Evolutionary conservation across 345 rosid genomes (phyloP).

Genomic region (Chamaenerion angustifolium): DNA sequence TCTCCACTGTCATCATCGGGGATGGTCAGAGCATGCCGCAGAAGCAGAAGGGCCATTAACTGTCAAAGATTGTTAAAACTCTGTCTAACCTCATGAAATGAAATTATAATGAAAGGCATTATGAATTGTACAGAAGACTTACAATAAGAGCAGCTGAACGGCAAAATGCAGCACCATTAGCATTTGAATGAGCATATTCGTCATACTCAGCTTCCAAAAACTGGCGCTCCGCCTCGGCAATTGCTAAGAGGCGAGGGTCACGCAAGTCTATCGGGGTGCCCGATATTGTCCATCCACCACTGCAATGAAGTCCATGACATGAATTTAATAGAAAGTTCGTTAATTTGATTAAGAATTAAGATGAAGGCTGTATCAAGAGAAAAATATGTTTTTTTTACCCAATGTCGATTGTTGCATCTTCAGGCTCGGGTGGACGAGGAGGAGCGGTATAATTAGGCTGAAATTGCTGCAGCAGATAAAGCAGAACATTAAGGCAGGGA

Average conservation of each 20-base stretch:
- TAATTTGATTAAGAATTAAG: too few relatives aligned
- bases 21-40: conserved; percentile 61
- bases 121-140: conserved; percentile 12
- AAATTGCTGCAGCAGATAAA: conserved; percentile 32
- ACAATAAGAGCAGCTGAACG: conserved; percentile 84
- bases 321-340: neutral
- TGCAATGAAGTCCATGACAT: conserved; percentile 12
- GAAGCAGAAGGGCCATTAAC: conserved; percentile 76
- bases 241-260: conserved; percentile 80
- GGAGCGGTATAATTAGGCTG: conserved; percentile 80
- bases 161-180: conserved; percentile 81
- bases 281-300: conserved; percentile 88
- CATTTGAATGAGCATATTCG: conserved; percentile 68
- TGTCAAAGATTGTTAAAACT: conserved; percentile 10
- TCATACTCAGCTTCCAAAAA: conserved; percentile 76
- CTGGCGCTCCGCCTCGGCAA: conserved; percentile 87
- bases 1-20: conserved; percentile 48
- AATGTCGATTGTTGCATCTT: conserved; percentile 70
- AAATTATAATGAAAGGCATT: neutral
- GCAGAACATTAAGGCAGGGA: too few relatives aligned
- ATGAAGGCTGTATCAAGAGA: too few relatives aligned
- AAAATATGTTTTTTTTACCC: conserved; percentile 34
- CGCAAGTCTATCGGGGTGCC: conserved; percentile 62
- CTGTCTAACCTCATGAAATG: neutral
- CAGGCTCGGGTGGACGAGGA: conserved; percentile 36